Evolutionary conservation across 257 asterid species (phyloP), one percentile per base, ranked within the genome.

Genomic region (Eucommia ulmoides): DNA sequence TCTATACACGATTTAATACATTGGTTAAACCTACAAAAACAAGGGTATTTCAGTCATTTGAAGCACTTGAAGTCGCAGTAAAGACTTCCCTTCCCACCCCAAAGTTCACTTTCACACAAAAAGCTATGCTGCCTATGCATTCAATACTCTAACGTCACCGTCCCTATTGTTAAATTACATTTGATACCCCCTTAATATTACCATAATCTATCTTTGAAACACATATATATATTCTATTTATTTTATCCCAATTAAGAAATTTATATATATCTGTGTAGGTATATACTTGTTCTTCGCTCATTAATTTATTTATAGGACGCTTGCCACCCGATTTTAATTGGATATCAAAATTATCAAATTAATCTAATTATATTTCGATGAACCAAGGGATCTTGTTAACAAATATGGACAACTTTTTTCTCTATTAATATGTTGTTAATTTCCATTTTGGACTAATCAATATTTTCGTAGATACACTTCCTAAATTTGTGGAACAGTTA

Each of bases 311-410:
- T 10, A 35, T 35, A 35, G 2, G 16, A 35, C 3, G 2, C 11
- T 0, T 35, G 16, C 0, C 1, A 9, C 9, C 2, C 2, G 0
- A 0, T n/a, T n/a, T n/a, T n/a, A n/a, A n/a, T n/a, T n/a, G n/a
- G n/a, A n/a, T n/a, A n/a, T n/a, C n/a, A n/a, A n/a, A n/a, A n/a
- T n/a, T n/a, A n/a, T n/a, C n/a, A n/a, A n/a, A n/a, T n/a, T n/a
- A n/a, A n/a, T n/a, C n/a, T 35, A 35, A 4, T 10, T 9, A 35
- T 0, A 0, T 35, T 0, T 35, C n/a, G 16, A 35, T 10, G 16
- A 33, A 35, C 12, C 6, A 26, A 26, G n/a, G n/a, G n/a, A n/a
- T n/a, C n/a, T n/a, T n/a, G n/a, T n/a, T n/a, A n/a, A n/a, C n/a
- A n/a, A n/a, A n/a, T n/a, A n/a, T n/a, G n/a, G n/a, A n/a, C n/a